Percentiles rank a stretch among this genome's conserved stretches.
Conservation (phyloP, 768 basidiomycete species). For the Boletus coccyginus region DNA sequence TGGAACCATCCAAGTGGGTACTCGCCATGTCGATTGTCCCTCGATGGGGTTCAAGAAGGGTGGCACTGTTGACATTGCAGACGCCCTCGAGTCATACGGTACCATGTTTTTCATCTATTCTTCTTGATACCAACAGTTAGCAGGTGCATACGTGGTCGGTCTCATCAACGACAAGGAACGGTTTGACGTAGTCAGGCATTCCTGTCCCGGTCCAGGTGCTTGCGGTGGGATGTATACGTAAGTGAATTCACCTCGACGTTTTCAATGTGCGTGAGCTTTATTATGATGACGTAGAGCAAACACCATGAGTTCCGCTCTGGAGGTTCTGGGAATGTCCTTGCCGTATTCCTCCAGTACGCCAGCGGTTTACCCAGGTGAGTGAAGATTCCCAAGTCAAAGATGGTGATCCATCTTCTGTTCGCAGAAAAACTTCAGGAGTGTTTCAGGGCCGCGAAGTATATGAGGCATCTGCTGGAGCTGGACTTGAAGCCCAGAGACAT, state of each 20-base stretch:
- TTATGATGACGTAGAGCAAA: conserved; percentile 52
- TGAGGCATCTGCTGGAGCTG: conserved; percentile 68
- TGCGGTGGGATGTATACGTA: conserved; percentile 90
- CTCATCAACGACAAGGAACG: conserved; percentile 78
- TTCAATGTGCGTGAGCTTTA: neutral
- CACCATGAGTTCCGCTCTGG: conserved; percentile 83
- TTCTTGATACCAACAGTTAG: neutral
- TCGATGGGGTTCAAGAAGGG: conserved; percentile 74
- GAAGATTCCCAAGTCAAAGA: neutral
- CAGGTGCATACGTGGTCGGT: conserved; percentile 74
- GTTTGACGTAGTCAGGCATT: conserved; percentile 80
- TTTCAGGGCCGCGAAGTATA: conserved; percentile 69
- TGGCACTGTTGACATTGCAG: conserved; percentile 80
- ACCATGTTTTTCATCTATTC: neutral
- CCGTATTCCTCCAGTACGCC: conserved; percentile 78
- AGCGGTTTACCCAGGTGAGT: conserved; percentile 63
- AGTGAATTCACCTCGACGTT: conserved; percentile 17
- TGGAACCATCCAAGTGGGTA: conserved; percentile 78
- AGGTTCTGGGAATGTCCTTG: conserved; percentile 81
- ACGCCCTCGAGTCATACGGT: conserved; percentile 86
- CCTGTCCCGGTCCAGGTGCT: conserved; percentile 81
- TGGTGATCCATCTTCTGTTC: neutral
- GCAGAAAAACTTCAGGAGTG: conserved; percentile 84
- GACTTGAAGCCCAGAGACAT: conserved; percentile 85
- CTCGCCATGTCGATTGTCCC: conserved; percentile 76